Conservation (phyloP, 305 asterid genomes). For the Fraxinus floribunda region DNA sequence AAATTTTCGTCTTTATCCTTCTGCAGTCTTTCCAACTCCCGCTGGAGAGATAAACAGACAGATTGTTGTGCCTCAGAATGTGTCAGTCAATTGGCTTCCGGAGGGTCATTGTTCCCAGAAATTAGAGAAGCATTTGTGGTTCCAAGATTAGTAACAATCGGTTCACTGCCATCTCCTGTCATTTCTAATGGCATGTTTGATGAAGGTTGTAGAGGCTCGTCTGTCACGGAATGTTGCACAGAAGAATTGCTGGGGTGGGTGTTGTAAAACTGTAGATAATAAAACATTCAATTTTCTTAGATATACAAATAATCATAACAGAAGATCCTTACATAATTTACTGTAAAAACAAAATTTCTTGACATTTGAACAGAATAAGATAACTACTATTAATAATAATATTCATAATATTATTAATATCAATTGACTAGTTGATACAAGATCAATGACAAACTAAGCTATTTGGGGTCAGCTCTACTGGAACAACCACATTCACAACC, state of each 20-base stretch:
- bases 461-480: background rate
- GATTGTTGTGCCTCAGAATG: constrained; percentile 23
- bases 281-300: background rate
- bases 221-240: constrained; percentile 9
- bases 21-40: constrained; percentile 44
- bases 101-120: constrained; percentile 16
- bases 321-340: background rate
- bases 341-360: background rate
- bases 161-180: background rate
- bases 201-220: constrained; percentile 15
- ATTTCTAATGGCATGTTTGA: background rate
- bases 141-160: constrained; percentile 12
- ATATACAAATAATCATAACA: background rate
- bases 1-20: constrained; percentile 34
- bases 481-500: background rate
- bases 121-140: constrained; percentile 1
- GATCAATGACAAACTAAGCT: background rate
- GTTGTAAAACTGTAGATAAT: background rate
- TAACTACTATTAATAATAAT: background rate
- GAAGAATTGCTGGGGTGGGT: constrained; percentile 11
- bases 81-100: constrained; percentile 24
- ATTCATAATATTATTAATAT: background rate
- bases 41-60: constrained; percentile 34
- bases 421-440: background rate
- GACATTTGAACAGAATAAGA: background rate